Conservation (phyloP, 169 alveolate genomes). For the Cryptosporidium tyzzeri region DNA sequence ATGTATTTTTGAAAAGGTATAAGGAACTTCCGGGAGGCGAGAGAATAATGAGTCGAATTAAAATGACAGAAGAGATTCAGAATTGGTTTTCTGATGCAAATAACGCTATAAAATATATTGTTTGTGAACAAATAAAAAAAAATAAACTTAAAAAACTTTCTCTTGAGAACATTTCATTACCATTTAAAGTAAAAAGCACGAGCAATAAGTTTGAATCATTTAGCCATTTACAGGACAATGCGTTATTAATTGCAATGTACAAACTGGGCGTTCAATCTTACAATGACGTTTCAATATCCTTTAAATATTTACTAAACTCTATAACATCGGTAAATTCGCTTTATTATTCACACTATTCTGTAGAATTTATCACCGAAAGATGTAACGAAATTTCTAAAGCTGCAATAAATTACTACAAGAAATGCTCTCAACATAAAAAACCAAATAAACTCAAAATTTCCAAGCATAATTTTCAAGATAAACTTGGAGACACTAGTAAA, state of each 20-base stretch:
- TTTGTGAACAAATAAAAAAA: constrained; percentile 32
- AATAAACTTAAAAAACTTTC: constrained; percentile 5
- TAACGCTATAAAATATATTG: constrained; percentile 37
- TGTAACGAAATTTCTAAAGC: constrained; percentile 66
- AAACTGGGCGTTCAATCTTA: constrained; percentile 53
- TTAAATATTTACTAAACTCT: constrained; percentile 31
- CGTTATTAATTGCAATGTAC: constrained; percentile 50
- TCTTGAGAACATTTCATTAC: constrained; percentile 12
- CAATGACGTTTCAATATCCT: constrained; percentile 43
- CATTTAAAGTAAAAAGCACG: constrained; percentile 46
- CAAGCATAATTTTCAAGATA: not conserved
- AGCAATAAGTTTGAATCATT: constrained; percentile 43
- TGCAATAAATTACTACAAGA: constrained; percentile 46
- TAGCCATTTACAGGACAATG: constrained; percentile 36
- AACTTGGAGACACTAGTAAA: not conserved
- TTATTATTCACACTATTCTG: constrained; percentile 38
- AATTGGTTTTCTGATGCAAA: constrained; percentile 63
- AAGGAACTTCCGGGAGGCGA: constrained; percentile 54
- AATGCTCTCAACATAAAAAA: not conserved
- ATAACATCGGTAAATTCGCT: constrained; percentile 32
- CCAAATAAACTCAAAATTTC: not conserved
- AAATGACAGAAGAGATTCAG: constrained; percentile 45
- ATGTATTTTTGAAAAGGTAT: constrained; percentile 47
- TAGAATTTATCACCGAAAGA: constrained; percentile 51
- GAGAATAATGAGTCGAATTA: constrained; percentile 44